Evolutionary conservation across 2,329 filamentous ascomycete genomes (phyloP).

Genomic region (Pezicula radicicola): DNA sequence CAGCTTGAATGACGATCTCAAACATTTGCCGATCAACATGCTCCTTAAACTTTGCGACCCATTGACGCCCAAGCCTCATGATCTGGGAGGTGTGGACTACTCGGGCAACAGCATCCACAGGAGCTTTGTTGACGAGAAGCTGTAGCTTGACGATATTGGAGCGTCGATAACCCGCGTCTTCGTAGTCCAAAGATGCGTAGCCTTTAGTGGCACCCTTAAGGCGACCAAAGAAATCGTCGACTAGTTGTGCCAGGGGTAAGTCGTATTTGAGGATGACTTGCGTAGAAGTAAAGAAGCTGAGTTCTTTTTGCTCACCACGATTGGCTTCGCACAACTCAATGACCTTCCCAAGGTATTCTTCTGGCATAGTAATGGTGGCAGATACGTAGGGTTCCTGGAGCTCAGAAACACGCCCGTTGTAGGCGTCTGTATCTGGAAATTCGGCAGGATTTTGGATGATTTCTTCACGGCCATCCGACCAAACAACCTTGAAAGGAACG

Average conservation of each 20-base stretch:
- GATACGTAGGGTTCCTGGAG: slow-evolving; percentile 73
- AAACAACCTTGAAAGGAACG: slow-evolving; percentile 85
- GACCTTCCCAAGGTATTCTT: slow-evolving; percentile 89
- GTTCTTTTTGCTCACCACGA: slow-evolving; percentile 79
- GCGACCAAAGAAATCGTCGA: slow-evolving; percentile 97
- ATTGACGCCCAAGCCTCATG: slow-evolving; percentile 75
- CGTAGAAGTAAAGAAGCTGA: slow-evolving; percentile 87
- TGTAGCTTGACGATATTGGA: slow-evolving; percentile 86
- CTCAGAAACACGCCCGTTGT: slow-evolving; percentile 51
- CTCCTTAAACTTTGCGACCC: slow-evolving; percentile 96
- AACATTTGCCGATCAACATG: slow-evolving; percentile 97
- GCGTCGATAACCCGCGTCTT: slow-evolving; percentile 84
- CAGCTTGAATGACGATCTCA: slow-evolving; percentile 92
- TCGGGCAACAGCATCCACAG: slow-evolving; percentile 92
- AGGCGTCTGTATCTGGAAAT: slow-evolving; percentile 69
- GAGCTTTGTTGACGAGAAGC: slow-evolving; percentile 86
- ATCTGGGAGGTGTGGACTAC: slow-evolving; percentile 82
- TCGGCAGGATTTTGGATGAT: slow-evolving; percentile 83
- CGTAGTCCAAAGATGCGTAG: slow-evolving; percentile 94
- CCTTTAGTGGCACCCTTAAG: slow-evolving; percentile 92
- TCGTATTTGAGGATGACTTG: slow-evolving; percentile 96
- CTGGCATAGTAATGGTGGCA: slow-evolving; percentile 84
- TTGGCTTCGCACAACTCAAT: slow-evolving; percentile 94
- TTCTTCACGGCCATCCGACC: slow-evolving; percentile 71
- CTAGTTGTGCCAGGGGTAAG: slow-evolving; percentile 81